Base-by-base conservation (phyloP, 208 protist species). In the Acanthamoeba quina region DNA sequence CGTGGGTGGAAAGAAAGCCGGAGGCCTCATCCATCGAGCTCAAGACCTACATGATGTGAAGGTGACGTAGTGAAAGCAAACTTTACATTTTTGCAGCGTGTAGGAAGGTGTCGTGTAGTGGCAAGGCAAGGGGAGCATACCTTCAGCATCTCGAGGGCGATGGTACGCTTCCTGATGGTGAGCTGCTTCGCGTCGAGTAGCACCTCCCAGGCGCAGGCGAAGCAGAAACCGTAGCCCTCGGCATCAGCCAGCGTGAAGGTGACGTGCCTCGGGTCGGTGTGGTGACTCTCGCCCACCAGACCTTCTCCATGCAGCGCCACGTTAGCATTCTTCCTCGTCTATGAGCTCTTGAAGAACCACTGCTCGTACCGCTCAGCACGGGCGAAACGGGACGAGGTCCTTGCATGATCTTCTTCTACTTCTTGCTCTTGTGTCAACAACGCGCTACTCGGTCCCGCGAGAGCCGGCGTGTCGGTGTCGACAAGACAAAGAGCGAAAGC, bases 191-290 rank as follows among this genome's bases (percentile, higher is more conserved):
- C 2, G 9, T 52, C 44, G 72, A 52, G 72, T 6, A 80, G 72
- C 29, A 80, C 15, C 44, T 80, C 72, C 72, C 72, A 80, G 21
- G 72, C 72, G 44, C 72, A 80, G 52, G 72, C 41, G 7, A 80
- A 80, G 31, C 72, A 80, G 72, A 80, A 80, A 37, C 31, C 72
- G 19, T n/a, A 54, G 10, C 72, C 72, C 29, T 80, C 72, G 72
- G 5, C 15, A n/a, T 70, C 64, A 1, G 3, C 37, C 34, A 80
- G 41, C 2, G 72, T 52, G 41, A 54, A 52, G 5, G 31, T 15
- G 6, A 31, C 37, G 72, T 80, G 72, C 24, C 72, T 13, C 1
- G 72, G 72, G 72, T 80, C 72, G 37, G 37, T 54, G 72, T 19
- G 13, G 72, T 80, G 72, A 3, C 24, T 9, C 21, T 80, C 72